Percentiles rank a stretch among this genome's conserved stretches.
Evolutionary conservation across 768 basidiomycete species (phyloP).

Genomic region (Kwoniella pini): DNA sequence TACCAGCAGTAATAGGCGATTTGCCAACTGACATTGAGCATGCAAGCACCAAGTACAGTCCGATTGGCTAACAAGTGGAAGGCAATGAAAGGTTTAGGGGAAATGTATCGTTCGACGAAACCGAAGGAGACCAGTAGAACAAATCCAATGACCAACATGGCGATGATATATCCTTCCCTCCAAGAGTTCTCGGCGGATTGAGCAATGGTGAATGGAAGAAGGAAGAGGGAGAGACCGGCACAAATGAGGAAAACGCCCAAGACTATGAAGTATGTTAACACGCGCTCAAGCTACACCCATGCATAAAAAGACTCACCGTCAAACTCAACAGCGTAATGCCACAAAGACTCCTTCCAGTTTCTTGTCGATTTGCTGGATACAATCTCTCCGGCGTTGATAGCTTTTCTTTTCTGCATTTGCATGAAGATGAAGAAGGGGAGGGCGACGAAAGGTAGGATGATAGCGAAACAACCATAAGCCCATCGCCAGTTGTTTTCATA

Average conservation of each 20-base stretch:
- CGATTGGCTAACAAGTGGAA: slow-evolving; percentile 43
- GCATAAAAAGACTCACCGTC: slow-evolving; percentile 28
- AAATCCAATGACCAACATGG: slow-evolving; percentile 50
- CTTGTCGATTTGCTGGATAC: slow-evolving; percentile 10
- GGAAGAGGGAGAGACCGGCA: slow-evolving; percentile 48
- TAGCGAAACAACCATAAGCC: slow-evolving; percentile 35
- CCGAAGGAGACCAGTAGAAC: slow-evolving; percentile 45
- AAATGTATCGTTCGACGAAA: slow-evolving; percentile 41
- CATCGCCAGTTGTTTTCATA: slow-evolving; percentile 40
- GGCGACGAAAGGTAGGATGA: slow-evolving; percentile 38
- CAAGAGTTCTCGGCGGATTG: slow-evolving; percentile 39
- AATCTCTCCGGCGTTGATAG: slow-evolving; percentile 11
- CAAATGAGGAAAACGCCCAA: slow-evolving; percentile 49
- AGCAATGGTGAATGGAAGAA: slow-evolving; percentile 53
- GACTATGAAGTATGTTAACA: slow-evolving; percentile 24
- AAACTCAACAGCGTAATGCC: slow-evolving; percentile 40
- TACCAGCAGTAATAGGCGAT: slow-evolving; percentile 38
- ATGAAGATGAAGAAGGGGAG: slow-evolving; percentile 17
- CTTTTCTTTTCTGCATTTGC: slow-evolving; percentile 25
- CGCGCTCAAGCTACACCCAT: too few relatives aligned
- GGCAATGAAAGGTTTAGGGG: slow-evolving; percentile 42
- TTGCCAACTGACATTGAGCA: slow-evolving; percentile 44
- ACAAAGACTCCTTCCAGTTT: slow-evolving; percentile 2
- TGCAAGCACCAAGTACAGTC: slow-evolving; percentile 45
- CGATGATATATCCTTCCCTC: slow-evolving; percentile 42